Base-by-base conservation (phyloP, 352 stramenopile species). In the Halophytophthora batemanensis region DNA sequence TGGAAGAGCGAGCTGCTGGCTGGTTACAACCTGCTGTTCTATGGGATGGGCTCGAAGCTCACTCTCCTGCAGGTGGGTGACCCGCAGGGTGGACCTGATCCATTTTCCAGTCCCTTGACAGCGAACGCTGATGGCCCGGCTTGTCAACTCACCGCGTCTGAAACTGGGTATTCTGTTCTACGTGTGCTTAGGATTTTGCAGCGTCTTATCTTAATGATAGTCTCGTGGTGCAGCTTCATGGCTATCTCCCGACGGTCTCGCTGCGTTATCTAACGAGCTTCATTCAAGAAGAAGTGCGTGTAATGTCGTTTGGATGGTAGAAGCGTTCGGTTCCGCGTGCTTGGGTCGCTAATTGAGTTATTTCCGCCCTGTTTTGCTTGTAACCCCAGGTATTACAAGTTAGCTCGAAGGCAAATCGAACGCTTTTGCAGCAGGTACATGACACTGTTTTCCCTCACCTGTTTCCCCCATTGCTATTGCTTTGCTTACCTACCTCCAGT, bases 21-120 rank as follows among this genome's bases (percentile, higher is more conserved):
- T 14, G 61, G 65, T 15, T 76, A 78, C 50, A 86, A 81, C 38
- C 37, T 86, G 25, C 67, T 86, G 3, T 64, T 83, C 44, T 76
- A 69, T 36, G 75, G 75, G 0, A 52, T 82, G 35, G 75, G 75
- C 1, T 86, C 75, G 8, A 86, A 86, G 52, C n/a, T 81, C 19
- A 35, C 52, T 7, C 40, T 86, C 17, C 51, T 86, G 17, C 71
- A 86, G 62, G 74, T 82, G 29, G 28, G 53, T 49, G 6, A 6
- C 14, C 44, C 25, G 7, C 14, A n/a, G n/a, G n/a, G n/a, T n/a
- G n/a, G n/a, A n/a, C n/a, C n/a, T n/a, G n/a, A n/a, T n/a, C n/a
- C n/a, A n/a, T n/a, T n/a, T n/a, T n/a, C n/a, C n/a, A n/a, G n/a
- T n/a, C n/a, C n/a, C n/a, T n/a, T n/a, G n/a, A n/a, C n/a, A n/a